These are phyloP conservation scores for Dipodascopsis tothii DNA, from an alignment of 805 yeast species.

Conservation along the genomic window DNA sequence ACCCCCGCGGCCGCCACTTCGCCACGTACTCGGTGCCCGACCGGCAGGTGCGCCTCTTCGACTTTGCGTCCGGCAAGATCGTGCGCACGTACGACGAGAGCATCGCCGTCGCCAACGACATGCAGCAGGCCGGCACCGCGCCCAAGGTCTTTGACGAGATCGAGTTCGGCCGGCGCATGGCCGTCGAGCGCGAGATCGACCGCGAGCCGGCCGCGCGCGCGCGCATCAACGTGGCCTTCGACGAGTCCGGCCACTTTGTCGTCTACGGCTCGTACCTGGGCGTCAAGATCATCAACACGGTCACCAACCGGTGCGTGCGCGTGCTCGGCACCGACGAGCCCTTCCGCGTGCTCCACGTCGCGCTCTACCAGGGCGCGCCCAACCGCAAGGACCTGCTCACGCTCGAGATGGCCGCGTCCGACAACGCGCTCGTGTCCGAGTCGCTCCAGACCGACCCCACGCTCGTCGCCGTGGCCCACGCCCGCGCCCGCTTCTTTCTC, in stretches of 20 bases:
- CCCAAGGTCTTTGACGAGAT: slow-evolving; percentile 20
- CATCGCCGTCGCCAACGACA: slow-evolving; percentile 23
- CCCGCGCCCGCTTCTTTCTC: slow-evolving; percentile 27
- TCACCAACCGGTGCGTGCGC: slow-evolving; percentile 25
- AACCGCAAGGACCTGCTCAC: slow-evolving; percentile 25
- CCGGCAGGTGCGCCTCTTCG: slow-evolving; percentile 31
- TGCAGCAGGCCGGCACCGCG: slow-evolving; percentile 27
- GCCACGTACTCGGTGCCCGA: slow-evolving; percentile 33
- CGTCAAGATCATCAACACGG: slow-evolving; percentile 29
- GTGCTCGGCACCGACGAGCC: slow-evolving; percentile 31
- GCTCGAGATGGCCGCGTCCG: slow-evolving; percentile 31
- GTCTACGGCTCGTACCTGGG: slow-evolving; percentile 30
- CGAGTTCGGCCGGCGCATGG: slow-evolving; percentile 29
- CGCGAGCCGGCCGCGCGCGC: slow-evolving; percentile 1
- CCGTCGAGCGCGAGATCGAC: slow-evolving; percentile 26
- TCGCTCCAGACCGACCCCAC: slow-evolving; percentile 29
- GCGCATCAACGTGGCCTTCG: slow-evolving; percentile 27
- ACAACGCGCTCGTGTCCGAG: slow-evolving; percentile 28
- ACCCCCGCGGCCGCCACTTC: slow-evolving; percentile 29
- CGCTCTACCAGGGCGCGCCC: slow-evolving; percentile 32
- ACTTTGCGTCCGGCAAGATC: slow-evolving; percentile 33
- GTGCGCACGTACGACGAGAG: slow-evolving; percentile 31
- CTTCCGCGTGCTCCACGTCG: slow-evolving; percentile 27
- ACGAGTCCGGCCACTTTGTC: slow-evolving; percentile 29
- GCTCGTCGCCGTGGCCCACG: slow-evolving; percentile 27